phyloP scores from a whole-genome alignment of 176 grass and related monocot species.

The Raddia guianensis region DNA sequence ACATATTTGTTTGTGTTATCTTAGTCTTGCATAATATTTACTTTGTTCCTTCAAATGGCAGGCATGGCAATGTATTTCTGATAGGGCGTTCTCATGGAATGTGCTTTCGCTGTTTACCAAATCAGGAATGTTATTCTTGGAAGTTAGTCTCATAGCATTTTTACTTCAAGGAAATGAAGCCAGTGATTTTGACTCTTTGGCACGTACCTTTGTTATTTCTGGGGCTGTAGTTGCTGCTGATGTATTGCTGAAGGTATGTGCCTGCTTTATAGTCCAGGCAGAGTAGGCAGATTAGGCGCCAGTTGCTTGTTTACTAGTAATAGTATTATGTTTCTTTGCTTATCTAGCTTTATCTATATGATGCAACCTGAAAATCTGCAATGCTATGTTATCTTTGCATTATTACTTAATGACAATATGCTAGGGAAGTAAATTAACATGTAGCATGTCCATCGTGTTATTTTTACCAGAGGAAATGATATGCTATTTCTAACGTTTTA shows the following conservation, averaged over 20 bases:
- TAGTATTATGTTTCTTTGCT: neutral
- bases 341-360: neutral
- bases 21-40: slow-evolving; percentile 19
- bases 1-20: slow-evolving; percentile 4
- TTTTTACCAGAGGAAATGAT: slow-evolving; percentile 5
- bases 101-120: slow-evolving; percentile 81
- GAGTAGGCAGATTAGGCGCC: neutral
- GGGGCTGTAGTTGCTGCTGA: slow-evolving; percentile 89
- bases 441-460: neutral
- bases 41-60: slow-evolving; percentile 40
- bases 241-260: slow-evolving; percentile 86
- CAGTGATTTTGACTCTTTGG: slow-evolving; percentile 79
- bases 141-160: slow-evolving; percentile 94
- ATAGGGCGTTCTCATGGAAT: slow-evolving; percentile 84
- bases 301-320: neutral
- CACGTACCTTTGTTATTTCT: slow-evolving; percentile 83
- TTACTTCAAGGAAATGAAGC: slow-evolving; percentile 98
- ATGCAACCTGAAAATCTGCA: neutral
- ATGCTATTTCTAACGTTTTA: neutral
- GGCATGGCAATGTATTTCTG: slow-evolving; percentile 84
- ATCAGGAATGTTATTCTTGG: slow-evolving; percentile 89
- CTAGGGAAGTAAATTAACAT: neutral
- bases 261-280: slow-evolving; percentile 2
- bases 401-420: neutral
- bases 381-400: slow-evolving; percentile 4